Percentiles rank a stretch among this genome's conserved stretches.
Evolutionary conservation across 1,284 basidiomycete species (phyloP).

Genomic region (Cryptococcus jaspeensis): DNA sequence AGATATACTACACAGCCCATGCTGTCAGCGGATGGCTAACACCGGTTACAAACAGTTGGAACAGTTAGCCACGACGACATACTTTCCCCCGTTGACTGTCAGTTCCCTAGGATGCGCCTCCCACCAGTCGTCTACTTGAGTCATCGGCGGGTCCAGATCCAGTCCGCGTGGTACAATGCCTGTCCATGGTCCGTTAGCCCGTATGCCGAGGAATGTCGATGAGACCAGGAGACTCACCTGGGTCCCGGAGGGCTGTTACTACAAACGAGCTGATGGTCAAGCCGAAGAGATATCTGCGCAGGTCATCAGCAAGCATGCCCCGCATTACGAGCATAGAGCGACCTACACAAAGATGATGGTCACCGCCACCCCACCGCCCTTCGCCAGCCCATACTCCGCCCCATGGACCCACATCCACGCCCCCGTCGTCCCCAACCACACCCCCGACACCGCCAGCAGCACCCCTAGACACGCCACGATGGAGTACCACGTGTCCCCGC

Average conservation of each 20-base stretch:
- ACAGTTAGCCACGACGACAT: conserved; percentile 57
- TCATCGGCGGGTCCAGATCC: conserved; percentile 73
- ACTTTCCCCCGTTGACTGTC: conserved; percentile 64
- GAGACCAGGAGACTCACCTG: conserved; percentile 52
- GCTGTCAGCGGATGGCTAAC: conserved; percentile 1
- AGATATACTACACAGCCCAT: conserved; percentile 61
- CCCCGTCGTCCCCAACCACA: conserved; percentile 80
- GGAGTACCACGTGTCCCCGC: conserved; percentile 78
- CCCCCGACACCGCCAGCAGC: conserved; percentile 65
- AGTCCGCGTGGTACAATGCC: conserved; percentile 79
- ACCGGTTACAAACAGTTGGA: background rate
- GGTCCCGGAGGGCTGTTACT: conserved; percentile 72
- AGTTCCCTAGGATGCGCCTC: conserved; percentile 76
- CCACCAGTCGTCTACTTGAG: conserved; percentile 60
- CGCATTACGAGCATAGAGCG: background rate
- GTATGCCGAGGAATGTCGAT: background rate
- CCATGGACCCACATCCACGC: conserved; percentile 81
- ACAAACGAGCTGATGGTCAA: conserved; percentile 37
- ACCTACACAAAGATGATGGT: conserved; percentile 65
- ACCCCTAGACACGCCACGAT: conserved; percentile 66
- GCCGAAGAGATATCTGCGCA: conserved; percentile 38
- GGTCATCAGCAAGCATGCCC: background rate
- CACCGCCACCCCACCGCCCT: conserved; percentile 73
- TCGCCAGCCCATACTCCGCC: conserved; percentile 69
- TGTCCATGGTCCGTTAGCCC: conserved; percentile 4